A percentile compares a stretch with the other conserved stretches of the same genome.
Conservation (phyloP, 768 basidiomycete species). For the Dendrothele bispora region DNA sequence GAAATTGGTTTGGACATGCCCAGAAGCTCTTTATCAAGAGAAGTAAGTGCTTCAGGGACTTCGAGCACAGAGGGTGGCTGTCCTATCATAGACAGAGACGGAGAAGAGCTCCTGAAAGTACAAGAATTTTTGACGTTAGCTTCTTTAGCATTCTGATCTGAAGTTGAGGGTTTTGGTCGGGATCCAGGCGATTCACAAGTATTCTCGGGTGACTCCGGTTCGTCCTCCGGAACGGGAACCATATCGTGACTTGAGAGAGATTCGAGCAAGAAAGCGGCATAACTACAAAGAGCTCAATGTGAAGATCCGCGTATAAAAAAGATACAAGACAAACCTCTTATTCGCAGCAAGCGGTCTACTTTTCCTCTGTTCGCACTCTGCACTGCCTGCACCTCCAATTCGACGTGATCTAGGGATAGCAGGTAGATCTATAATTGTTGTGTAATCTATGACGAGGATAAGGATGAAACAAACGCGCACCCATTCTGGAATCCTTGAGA, state of each 20-base stretch:
- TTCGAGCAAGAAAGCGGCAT: background rate
- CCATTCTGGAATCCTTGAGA: conserved; percentile 48
- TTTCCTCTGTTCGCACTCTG: background rate
- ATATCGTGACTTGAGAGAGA: too few relatives aligned
- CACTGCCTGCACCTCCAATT: background rate
- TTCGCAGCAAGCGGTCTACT: conserved; percentile 1
- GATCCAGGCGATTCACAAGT: too few relatives aligned
- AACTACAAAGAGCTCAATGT: background rate
- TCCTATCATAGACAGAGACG: conserved; percentile 12
- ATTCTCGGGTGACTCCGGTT: too few relatives aligned
- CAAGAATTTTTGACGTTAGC: too few relatives aligned
- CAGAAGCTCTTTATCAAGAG: too few relatives aligned
- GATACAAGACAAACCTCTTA: background rate
- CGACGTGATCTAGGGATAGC: background rate
- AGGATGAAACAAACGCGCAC: conserved; percentile 26
- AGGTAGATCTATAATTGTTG: background rate
- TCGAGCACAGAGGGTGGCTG: too few relatives aligned
- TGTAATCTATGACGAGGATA: background rate
- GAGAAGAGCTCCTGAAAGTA: too few relatives aligned
- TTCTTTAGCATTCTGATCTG: too few relatives aligned
- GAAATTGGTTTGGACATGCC: too few relatives aligned
- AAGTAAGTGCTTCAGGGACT: too few relatives aligned
- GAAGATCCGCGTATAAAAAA: background rate
- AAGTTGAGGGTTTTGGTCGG: too few relatives aligned
- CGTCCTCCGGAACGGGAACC: too few relatives aligned